These are phyloP conservation scores for Barnettozyma botsteinii DNA, from an alignment of 805 yeast species.

Conservation along the genomic window DNA sequence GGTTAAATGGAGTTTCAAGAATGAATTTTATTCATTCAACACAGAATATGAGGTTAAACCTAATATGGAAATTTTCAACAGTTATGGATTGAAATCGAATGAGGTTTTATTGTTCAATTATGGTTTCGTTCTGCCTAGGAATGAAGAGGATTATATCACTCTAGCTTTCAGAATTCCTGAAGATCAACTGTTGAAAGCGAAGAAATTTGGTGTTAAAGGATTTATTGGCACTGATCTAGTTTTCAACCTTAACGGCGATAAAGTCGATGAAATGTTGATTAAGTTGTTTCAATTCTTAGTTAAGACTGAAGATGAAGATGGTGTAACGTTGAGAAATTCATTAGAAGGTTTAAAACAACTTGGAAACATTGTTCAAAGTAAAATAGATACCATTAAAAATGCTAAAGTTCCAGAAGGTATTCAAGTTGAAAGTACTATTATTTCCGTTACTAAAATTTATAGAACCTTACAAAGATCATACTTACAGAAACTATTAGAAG, in stretches of 20 bases:
- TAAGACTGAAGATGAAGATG: slow-evolving; percentile 42
- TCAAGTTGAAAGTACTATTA: slow-evolving; percentile 19
- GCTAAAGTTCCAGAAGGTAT: slow-evolving; percentile 25
- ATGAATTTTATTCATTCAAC: slow-evolving; percentile 36
- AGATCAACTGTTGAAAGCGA: slow-evolving; percentile 26
- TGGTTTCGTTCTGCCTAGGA: slow-evolving; percentile 63
- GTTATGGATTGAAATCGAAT: slow-evolving; percentile 85
- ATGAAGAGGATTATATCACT: slow-evolving; percentile 52
- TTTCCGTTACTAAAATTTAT: slow-evolving; percentile 39
- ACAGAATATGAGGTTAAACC: slow-evolving; percentile 27
- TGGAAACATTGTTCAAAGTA: slow-evolving; percentile 45
- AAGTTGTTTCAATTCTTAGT: slow-evolving; percentile 51
- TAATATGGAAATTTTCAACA: slow-evolving; percentile 60
- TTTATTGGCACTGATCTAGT: slow-evolving; percentile 38
- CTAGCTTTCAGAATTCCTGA: slow-evolving; percentile 51
- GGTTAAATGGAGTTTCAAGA: slow-evolving; percentile 53
- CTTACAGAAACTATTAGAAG: slow-evolving; percentile 40
- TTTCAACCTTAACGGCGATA: slow-evolving; percentile 31
- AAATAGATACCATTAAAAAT: slow-evolving; percentile 35
- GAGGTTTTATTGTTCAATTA: slow-evolving; percentile 77
- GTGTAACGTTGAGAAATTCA: slow-evolving; percentile 45
- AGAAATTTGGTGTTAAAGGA: slow-evolving; percentile 30
- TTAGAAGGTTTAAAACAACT: slow-evolving; percentile 58
- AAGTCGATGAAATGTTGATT: slow-evolving; percentile 41
- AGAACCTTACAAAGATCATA: slow-evolving; percentile 43